Evolutionary conservation across 306 rosid species (phyloP), one percentile per base, ranked within the genome.

Genomic region (Sechiopsis laciniata): DNA sequence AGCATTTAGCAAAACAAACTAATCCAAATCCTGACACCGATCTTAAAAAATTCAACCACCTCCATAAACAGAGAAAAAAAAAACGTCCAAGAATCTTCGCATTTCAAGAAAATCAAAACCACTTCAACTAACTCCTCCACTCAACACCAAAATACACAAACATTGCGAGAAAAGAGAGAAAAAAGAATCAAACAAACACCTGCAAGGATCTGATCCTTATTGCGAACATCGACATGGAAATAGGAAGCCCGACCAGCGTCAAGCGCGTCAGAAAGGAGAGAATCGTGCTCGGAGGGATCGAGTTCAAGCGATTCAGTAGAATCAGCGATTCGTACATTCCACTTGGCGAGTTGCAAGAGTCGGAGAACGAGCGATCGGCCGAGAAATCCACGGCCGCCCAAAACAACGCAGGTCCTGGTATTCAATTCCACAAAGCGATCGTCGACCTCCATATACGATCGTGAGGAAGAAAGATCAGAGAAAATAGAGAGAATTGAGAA

Each of bases 251-350:
- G 95, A 63, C 89, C 80, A 5, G 91, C 85, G 52, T 86, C 63
- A 78, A 90, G 67, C 29, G 95, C 90, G 62, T 78, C 71, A 0
- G 87, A 48, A 58, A 90, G 92, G 45, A 80, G 67, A 10, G 95
- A 82, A 74, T 86, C 86, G 24, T 68, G 58, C 61, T 81, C 95
- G 73, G 81, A 80, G 20, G 71, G 67, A 42, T 81, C 84, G 58
- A 89, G 86, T 3, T 84, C 82, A 48, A 86, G 66, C 17, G 89
- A 88, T 0, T 29, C 83, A 79, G 86, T 68, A 56, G 89, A 87
- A 88, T 92, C 97, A 79, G 92, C 96, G 20, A 90, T 77, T 46
- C 96, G 92, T 24, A 92, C 92, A 76, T 81, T 87, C 91, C 95
- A 92, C 52, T 87, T 84, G 35, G 87, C 85, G 66, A 85, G 83